Evolutionary conservation across 495 filamentous ascomycete genomes (phyloP).

Genomic region (Trichoderma virens): DNA sequence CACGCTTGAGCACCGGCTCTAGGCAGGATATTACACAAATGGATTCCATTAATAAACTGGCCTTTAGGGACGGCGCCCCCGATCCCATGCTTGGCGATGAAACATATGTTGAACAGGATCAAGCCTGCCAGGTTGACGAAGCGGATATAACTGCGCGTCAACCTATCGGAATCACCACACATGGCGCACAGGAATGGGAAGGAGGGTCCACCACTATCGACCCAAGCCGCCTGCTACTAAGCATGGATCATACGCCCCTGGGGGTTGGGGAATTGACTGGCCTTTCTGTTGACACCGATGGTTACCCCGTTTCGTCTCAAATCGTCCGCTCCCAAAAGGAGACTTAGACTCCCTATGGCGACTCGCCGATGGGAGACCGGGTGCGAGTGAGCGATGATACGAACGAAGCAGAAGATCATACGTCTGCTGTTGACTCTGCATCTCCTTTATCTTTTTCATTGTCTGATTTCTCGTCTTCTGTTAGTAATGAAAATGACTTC

Average conservation of each 20-base stretch:
- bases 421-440: background rate
- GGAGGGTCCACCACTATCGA: background rate
- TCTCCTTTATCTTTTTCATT: background rate
- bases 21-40: background rate
- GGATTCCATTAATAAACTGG: background rate
- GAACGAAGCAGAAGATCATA: background rate
- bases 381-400: background rate
- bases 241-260: background rate
- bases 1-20: background rate
- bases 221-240: background rate
- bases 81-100: background rate
- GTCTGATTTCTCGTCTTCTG: background rate
- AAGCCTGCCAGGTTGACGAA: background rate
- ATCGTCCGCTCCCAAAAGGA: background rate
- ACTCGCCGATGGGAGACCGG: background rate
- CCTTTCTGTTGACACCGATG: background rate
- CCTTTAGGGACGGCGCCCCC: background rate
- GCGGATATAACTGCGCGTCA: background rate
- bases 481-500: background rate
- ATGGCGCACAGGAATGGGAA: background rate
- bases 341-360: background rate
- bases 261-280: background rate
- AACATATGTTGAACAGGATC: background rate
- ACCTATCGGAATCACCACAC: background rate
- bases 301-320: background rate